Evolutionary conservation across 345 rosid species (phyloP).

Genomic region (Arabis hirsuta): DNA sequence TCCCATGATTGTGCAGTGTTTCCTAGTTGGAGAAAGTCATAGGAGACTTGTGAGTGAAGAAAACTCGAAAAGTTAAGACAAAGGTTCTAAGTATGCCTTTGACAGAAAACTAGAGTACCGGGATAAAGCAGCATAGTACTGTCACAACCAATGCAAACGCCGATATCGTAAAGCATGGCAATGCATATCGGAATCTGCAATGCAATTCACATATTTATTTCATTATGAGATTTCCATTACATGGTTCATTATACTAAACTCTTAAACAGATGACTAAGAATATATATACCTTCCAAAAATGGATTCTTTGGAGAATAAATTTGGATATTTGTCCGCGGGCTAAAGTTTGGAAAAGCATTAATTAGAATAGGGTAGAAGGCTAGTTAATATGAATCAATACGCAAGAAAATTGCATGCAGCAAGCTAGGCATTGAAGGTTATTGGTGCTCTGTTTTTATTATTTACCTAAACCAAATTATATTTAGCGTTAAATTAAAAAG

Average conservation of each 20-base stretch:
- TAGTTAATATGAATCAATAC: slow-evolving; percentile 3
- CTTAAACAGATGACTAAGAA: slow-evolving; percentile 8
- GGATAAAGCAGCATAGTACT: slow-evolving; percentile 62
- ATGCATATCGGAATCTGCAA: slow-evolving; percentile 81
- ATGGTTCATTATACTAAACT: not conserved
- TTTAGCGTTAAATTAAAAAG: no score
- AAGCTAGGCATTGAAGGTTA: no score
- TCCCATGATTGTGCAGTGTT: slow-evolving; percentile 65
- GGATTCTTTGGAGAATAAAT: slow-evolving; percentile 65
- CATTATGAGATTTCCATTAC: not conserved
- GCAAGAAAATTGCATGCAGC: no score
- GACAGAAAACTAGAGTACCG: slow-evolving; percentile 29
- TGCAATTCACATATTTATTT: not conserved
- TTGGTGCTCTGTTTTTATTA: no score
- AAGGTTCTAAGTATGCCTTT: not conserved
- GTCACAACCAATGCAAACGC: slow-evolving; percentile 64
- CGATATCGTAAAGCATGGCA: slow-evolving; percentile 73
- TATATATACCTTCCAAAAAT: slow-evolving; percentile 73
- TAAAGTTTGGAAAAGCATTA: slow-evolving; percentile 40
- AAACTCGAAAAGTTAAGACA: slow-evolving; percentile 10
- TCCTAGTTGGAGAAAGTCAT: slow-evolving; percentile 51
- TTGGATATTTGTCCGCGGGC: slow-evolving; percentile 88
- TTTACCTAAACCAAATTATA: no score
- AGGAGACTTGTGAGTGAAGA: not conserved
- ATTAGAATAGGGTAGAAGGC: not conserved